Evolutionary conservation across 2,329 filamentous ascomycete species (phyloP).

Genomic region (Aspergillus vadensis): DNA sequence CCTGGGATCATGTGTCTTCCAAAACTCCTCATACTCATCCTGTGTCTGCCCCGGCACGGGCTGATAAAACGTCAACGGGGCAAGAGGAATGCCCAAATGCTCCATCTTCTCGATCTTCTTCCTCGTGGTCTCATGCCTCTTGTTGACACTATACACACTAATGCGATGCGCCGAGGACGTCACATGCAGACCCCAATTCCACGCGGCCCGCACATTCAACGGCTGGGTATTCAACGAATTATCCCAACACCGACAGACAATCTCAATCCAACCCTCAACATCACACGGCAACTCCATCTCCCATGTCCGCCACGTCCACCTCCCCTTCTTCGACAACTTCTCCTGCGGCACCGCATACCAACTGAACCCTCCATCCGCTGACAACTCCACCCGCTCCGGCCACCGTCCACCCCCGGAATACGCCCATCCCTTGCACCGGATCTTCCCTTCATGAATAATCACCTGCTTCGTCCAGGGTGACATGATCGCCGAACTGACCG

Average conservation of each 20-base stretch:
- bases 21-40: slow-evolving; percentile 36
- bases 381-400: slow-evolving; percentile 66
- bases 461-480: slow-evolving; percentile 62
- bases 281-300: slow-evolving; percentile 63
- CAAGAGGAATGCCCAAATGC: slow-evolving; percentile 32
- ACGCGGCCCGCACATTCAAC: slow-evolving; percentile 55
- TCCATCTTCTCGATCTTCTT: slow-evolving; percentile 34
- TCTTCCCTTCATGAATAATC: slow-evolving; percentile 62
- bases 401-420: slow-evolving; percentile 61
- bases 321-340: slow-evolving; percentile 63
- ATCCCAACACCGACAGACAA: slow-evolving; percentile 63
- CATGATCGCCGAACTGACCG: slow-evolving; percentile 68
- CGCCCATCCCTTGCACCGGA: slow-evolving; percentile 60
- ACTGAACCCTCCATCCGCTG: slow-evolving; percentile 62
- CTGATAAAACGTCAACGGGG: slow-evolving; percentile 33
- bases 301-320: slow-evolving; percentile 67
- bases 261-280: slow-evolving; percentile 62
- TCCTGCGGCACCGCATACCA: slow-evolving; percentile 66
- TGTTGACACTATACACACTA: slow-evolving; percentile 42
- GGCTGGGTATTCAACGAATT: slow-evolving; percentile 65
- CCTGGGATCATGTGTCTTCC: slow-evolving; percentile 33
- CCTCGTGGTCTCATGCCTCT: slow-evolving; percentile 28
- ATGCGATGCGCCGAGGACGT: slow-evolving; percentile 43
- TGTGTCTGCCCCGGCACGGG: slow-evolving; percentile 29
- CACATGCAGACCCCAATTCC: slow-evolving; percentile 50